Evolutionary conservation across 768 basidiomycete species (phyloP).

Genomic region (Russula lepida): DNA sequence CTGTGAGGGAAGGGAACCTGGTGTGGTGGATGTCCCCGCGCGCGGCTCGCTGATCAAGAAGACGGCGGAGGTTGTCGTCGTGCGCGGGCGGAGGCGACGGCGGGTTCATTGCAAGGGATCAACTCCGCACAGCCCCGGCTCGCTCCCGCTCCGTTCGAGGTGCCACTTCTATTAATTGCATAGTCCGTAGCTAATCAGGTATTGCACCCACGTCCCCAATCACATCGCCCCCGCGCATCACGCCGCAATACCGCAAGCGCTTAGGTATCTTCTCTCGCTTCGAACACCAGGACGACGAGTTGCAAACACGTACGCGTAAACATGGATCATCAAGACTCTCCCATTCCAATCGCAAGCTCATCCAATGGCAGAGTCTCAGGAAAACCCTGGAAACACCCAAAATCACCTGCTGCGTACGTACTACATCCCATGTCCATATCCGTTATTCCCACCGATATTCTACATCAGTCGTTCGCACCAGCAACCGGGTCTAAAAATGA

Average conservation of each 20-base stretch:
- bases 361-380: constrained; percentile 60
- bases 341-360: constrained; percentile 42
- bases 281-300: background rate
- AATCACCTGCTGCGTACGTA: constrained; percentile 44
- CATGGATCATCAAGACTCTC: constrained; percentile 10
- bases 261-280: background rate
- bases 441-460: constrained; percentile 7
- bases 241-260: background rate
- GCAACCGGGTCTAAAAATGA: constrained; percentile 55
- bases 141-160: constrained; percentile 3
- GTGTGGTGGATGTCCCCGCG: constrained; percentile 39
- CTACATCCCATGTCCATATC: background rate
- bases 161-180: background rate
- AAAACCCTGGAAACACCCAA: constrained; percentile 55
- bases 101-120: constrained; percentile 28
- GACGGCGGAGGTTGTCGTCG: constrained; percentile 40
- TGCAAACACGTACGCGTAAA: background rate
- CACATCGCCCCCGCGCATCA: background rate
- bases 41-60: constrained; percentile 47
- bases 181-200: background rate
- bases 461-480: constrained; percentile 56
- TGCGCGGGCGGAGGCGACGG: constrained; percentile 32
- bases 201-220: background rate
- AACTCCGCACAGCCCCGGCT: constrained; percentile 1
- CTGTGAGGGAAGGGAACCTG: constrained; percentile 47